Evolutionary conservation across 1,284 basidiomycete species (phyloP).

Genomic region (Meira miltonrushii): DNA sequence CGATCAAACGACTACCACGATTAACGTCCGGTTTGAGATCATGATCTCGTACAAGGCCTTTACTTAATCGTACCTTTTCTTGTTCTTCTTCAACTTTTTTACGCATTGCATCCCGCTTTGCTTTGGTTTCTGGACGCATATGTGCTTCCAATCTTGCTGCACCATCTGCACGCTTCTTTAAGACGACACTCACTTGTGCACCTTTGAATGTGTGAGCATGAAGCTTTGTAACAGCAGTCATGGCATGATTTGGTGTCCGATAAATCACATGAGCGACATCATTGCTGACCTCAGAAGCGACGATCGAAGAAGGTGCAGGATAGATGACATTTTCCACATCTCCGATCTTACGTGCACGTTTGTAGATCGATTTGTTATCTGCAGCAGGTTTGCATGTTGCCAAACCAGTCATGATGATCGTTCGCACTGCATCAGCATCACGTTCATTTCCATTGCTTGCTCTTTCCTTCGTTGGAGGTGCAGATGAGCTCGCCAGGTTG

Average conservation of each 20-base stretch:
- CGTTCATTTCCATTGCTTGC: conserved; percentile 11
- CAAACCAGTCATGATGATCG: conserved; percentile 44
- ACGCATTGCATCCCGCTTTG: conserved; percentile 34
- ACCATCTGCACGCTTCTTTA: conserved; percentile 77
- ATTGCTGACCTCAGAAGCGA: conserved; percentile 14
- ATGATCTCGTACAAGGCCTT: neutral
- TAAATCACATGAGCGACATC: conserved; percentile 69
- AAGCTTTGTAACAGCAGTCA: conserved; percentile 71
- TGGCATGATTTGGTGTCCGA: conserved; percentile 65
- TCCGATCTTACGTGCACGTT: conserved; percentile 47
- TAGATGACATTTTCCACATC: conserved; percentile 48
- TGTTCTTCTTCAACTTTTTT: conserved; percentile 53
- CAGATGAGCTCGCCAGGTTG: conserved; percentile 13
- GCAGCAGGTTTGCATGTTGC: conserved; percentile 32
- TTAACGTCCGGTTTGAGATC: conserved; percentile 54
- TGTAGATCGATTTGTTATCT: conserved; percentile 46
- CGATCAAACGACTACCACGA: conserved; percentile 75
- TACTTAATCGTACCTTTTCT: conserved; percentile 13
- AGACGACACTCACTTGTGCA: conserved; percentile 72
- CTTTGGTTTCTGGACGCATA: conserved; percentile 53
- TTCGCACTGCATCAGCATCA: conserved; percentile 44
- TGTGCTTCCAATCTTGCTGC: conserved; percentile 58
- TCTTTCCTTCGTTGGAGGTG: neutral
- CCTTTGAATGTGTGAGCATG: conserved; percentile 94
- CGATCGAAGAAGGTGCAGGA: conserved; percentile 14